Percentiles rank a stretch among this genome's conserved stretches.
phyloP scores from a whole-genome alignment of 1,139 yeast species.

The Blastobotrys indianensis region DNA sequence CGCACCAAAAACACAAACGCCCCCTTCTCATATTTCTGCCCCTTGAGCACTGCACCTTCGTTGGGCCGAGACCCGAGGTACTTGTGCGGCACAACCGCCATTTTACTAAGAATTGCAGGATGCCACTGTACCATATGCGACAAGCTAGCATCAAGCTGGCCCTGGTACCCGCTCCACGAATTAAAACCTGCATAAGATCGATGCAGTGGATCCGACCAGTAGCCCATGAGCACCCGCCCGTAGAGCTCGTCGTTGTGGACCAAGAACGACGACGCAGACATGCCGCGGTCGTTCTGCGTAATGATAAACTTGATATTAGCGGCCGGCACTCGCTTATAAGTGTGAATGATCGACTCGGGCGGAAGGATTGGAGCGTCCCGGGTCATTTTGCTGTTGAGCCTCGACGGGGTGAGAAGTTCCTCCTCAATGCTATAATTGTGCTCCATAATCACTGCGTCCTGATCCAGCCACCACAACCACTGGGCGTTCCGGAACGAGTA shows the following conservation, averaged over 20 bases:
- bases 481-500: slow-evolving; percentile 81
- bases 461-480: slow-evolving; percentile 84
- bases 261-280: slow-evolving; percentile 65
- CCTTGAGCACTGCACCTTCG: slow-evolving; percentile 24
- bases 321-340: slow-evolving; percentile 58
- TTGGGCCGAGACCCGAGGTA: slow-evolving; percentile 22
- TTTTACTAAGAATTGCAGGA: slow-evolving; percentile 65
- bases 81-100: slow-evolving; percentile 54
- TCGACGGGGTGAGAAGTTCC: slow-evolving; percentile 44
- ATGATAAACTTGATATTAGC: slow-evolving; percentile 51
- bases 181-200: slow-evolving; percentile 61
- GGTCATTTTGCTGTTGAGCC: slow-evolving; percentile 54
- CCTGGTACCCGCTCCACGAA: slow-evolving; percentile 46
- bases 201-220: slow-evolving; percentile 64
- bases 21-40: slow-evolving; percentile 21
- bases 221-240: slow-evolving; percentile 62
- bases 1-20: slow-evolving; percentile 25
- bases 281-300: slow-evolving; percentile 56
- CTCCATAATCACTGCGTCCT: slow-evolving; percentile 70
- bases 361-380: slow-evolving; percentile 53
- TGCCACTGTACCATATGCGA: slow-evolving; percentile 89
- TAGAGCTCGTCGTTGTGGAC: slow-evolving; percentile 53
- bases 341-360: slow-evolving; percentile 57
- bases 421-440: slow-evolving; percentile 47
- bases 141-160: slow-evolving; percentile 42